Conservation (phyloP, 176 grass and related monocot genomes). For the Echinochloa phyllopogon region DNA sequence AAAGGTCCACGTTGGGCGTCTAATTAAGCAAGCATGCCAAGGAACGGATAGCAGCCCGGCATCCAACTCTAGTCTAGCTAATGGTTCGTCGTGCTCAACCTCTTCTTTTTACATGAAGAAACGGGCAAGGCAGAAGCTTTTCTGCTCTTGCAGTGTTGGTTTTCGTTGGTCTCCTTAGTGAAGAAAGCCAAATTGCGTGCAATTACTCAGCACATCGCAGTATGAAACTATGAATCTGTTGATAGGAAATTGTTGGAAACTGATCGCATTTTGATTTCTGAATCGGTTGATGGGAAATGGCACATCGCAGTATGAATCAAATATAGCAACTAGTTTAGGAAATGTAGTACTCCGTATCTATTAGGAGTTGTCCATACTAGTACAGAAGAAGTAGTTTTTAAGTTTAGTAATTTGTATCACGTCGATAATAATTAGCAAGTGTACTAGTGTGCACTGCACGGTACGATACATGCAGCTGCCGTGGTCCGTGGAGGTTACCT, state of each 20-base stretch:
- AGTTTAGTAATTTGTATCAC: too few relatives aligned
- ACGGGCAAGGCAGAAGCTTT: neutral
- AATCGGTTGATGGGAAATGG: neutral
- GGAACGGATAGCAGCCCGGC: too few relatives aligned
- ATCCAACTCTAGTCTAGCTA: too few relatives aligned
- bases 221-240: too few relatives aligned
- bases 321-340: neutral
- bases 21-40: too few relatives aligned
- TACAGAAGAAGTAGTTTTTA: too few relatives aligned
- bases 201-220: conserved; percentile 4
- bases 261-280: too few relatives aligned
- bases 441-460: too few relatives aligned
- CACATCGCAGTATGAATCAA: neutral
- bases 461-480: neutral
- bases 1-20: neutral
- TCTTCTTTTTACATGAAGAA: neutral
- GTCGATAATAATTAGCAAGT: too few relatives aligned
- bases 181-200: neutral
- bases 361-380: too few relatives aligned
- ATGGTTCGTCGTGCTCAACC: neutral
- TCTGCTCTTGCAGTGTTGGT: conserved; percentile 13
- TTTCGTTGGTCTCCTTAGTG: neutral
- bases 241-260: neutral
- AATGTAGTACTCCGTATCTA: too few relatives aligned
- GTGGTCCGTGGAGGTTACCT: conserved; percentile 69